phyloP scores from a whole-genome alignment of 176 grass and related monocot species.

The Leersia perrieri region DNA sequence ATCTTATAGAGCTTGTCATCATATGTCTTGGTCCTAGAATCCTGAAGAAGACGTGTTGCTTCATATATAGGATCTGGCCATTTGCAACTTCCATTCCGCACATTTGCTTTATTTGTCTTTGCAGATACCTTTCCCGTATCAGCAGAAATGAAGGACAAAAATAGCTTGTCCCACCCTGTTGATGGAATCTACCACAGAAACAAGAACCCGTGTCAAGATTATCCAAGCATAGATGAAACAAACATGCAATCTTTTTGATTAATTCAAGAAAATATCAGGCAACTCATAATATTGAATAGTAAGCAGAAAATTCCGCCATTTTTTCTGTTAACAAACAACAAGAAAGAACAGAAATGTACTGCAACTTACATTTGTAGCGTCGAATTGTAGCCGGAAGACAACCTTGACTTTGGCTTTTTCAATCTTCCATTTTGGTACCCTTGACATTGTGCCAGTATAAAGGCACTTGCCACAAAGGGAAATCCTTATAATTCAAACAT shows the following conservation, averaged over 20 bases:
- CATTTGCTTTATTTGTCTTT: conserved; percentile 98
- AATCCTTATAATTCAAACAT: conserved; percentile 29
- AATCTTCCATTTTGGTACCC: conserved; percentile 89
- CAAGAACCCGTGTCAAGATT: conserved; percentile 2
- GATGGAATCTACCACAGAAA: conserved; percentile 77
- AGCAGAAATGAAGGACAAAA: conserved; percentile 87
- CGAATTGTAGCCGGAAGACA: conserved; percentile 94
- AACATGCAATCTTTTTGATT: neutral
- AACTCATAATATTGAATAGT: neutral
- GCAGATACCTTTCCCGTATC: conserved; percentile 80
- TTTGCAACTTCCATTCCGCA: conserved; percentile 89
- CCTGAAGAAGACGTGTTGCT: conserved; percentile 91
- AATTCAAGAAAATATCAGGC: neutral
- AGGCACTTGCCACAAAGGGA: conserved; percentile 36
- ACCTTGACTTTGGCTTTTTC: conserved; percentile 98
- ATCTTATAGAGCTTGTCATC: conserved; percentile 96
- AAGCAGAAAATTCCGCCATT: neutral
- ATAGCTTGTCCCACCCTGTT: conserved; percentile 96
- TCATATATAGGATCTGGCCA: conserved; percentile 99
- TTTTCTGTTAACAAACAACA: conserved; percentile 5
- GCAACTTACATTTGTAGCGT: conserved; percentile 89
- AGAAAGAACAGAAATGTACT: conserved; percentile 38
- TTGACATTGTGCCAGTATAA: conserved; percentile 70
- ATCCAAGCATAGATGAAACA: neutral
- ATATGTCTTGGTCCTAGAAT: conserved; percentile 80